Conservation (phyloP, 352 stramenopile species). For the Phytophthora quininea region DNA sequence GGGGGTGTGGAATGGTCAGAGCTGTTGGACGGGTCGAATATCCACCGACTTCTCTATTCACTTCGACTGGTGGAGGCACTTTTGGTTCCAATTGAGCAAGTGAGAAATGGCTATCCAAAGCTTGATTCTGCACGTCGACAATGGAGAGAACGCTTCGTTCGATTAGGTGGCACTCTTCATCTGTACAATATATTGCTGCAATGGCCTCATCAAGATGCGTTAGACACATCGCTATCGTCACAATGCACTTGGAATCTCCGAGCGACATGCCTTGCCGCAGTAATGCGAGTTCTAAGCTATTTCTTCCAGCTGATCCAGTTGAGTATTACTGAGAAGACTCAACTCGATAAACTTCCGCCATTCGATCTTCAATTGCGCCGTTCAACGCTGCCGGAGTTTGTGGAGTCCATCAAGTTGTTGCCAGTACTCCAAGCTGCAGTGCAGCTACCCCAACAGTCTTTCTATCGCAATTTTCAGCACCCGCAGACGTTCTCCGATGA, state of each 20-base stretch:
- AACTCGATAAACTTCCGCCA: slow-evolving; percentile 1
- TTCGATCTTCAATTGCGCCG: slow-evolving; percentile 43
- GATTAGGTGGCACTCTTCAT: slow-evolving; percentile 56
- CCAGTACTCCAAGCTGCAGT: slow-evolving; percentile 20
- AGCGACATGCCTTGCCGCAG: slow-evolving; percentile 54
- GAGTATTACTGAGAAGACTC: background rate
- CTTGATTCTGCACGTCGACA: slow-evolving; percentile 61
- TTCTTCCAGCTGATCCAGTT: slow-evolving; percentile 41
- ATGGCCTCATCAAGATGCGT: slow-evolving; percentile 18
- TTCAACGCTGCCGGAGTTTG: slow-evolving; percentile 42
- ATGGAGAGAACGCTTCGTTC: slow-evolving; percentile 82
- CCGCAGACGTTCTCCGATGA: slow-evolving; percentile 27
- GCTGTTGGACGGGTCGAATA: slow-evolving; percentile 50
- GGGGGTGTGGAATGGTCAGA: slow-evolving; percentile 45
- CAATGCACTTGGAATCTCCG: slow-evolving; percentile 46
- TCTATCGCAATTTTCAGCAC: slow-evolving; percentile 1
- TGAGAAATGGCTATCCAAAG: slow-evolving; percentile 4
- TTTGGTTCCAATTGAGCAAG: slow-evolving; percentile 47
- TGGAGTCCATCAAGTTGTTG: slow-evolving; percentile 32
- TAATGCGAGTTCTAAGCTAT: slow-evolving; percentile 54
- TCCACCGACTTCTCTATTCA: slow-evolving; percentile 68
- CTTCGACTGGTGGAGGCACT: slow-evolving; percentile 75
- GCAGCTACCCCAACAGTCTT: slow-evolving; percentile 16
- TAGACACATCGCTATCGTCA: slow-evolving; percentile 6
- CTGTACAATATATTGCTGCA: slow-evolving; percentile 47